Base-by-base conservation (phyloP, 345 rosid genomes). In the Alliaria petiolata region DNA sequence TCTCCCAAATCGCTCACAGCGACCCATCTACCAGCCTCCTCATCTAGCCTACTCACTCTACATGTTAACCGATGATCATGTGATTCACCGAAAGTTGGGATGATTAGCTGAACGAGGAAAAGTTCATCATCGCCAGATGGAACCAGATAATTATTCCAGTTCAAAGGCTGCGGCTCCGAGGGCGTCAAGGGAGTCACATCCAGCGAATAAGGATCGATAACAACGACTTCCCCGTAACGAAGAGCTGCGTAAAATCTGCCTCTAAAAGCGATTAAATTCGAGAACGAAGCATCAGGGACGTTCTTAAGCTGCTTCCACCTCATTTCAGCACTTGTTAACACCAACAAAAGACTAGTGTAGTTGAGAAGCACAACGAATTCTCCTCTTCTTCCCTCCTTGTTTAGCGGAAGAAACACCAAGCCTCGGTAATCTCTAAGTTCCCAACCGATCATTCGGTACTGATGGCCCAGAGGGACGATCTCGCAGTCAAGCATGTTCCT, bases 301-400 rank as follows among this genome's bases (percentile, higher is more conserved):
- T 11, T 19, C 52, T 4, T 9, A 15, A 62, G 5, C 26, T 8
- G 35, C 16, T 5, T 40, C 68, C 68, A 70, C 35, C 12, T 50
- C 75, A 61, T 70, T 31, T 70, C 68, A 13, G 3, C 7, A 61
- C 61, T 70, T 50, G 4, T 61, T 10, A 70, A 61, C 12, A n/a
- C 61, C 28, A 61, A 30, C 20, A 70, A 28, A 49, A 5, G 3
- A 0, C 14, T 60, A 7, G 33, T 0, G 35, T 28, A 61, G 68
- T 5, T 5, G 2, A 60, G 22, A 2, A 70, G 67, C 43, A 61
- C 67, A 17, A 19, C 66, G 4, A 61, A 61, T 2, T 50, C 75
- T 28, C 62, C 60, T 40, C 8, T n/a, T 20, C 54, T 10, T n/a
- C n/a, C n/a, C 5, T 66, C n/a, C 8, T 66, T 26, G 31, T 25